Evolutionary conservation across 768 basidiomycete genomes (phyloP), one percentile per base, ranked within the genome.

Genomic region (Podaxis sp.): DNA sequence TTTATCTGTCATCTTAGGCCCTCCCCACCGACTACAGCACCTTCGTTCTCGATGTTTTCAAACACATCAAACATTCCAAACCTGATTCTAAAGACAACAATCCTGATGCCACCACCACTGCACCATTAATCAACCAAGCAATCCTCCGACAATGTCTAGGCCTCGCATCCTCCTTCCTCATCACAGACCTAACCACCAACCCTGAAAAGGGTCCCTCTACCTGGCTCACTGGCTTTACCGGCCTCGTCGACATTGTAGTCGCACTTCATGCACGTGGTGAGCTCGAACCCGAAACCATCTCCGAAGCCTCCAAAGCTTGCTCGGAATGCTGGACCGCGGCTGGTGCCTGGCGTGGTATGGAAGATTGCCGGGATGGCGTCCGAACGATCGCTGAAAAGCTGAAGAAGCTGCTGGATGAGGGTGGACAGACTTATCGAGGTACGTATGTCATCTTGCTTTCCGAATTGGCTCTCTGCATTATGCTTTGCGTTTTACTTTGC

Each of bases 281-380:
- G 63, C 80, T 93, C 44, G 88, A 92, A 65, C 75, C 89, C n/a
- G 89, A 88, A 64, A 92, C 91, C 5, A 70, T 93, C 46, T 86
- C 84, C 67, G 84, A 81, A 44, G 89, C 89, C 5, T 86, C 85
- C 52, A 82, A 79, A 56, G 81, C 81, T 13, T 91, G 90, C 66
- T 89, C 88, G 16, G 91, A 93, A 69, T 91, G 90, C 70, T 93
- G 91, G 91, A 84, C 79, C 14, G 82, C 85, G 2, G 83, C 86
- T 0, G 84, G 82, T 0, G 81, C 83, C 18, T 92, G 89, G 88
- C 76, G 81, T 32, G 87, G 84, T 14, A 72, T 92, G 62, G 83
- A 84, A 46, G 83, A 85, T 21, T 84, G 83, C 66, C 78, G 84
- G 59, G 82, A 83, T n/a, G 77, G 79, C 3, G 84, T 93, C 21